phyloP scores from a whole-genome alignment of 2,329 filamentous ascomycete genomes.

The Hyphodiscus sp. region DNA sequence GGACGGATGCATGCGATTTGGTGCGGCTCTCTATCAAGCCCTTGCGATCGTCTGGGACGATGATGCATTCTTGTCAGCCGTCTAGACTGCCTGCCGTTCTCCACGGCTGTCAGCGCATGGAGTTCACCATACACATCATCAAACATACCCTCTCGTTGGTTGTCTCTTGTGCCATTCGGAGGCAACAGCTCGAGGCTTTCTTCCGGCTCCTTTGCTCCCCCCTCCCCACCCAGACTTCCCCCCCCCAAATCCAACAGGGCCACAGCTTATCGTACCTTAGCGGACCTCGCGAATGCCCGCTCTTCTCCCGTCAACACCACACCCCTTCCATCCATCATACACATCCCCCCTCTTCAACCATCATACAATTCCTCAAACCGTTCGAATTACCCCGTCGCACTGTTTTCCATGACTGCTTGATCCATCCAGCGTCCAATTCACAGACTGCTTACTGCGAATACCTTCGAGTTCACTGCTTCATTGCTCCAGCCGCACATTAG shows the following conservation, averaged over 20 bases:
- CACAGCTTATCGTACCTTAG: slow-evolving; percentile 1
- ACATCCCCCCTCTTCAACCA: neutral
- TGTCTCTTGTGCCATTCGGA: neutral
- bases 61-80: neutral
- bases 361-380: neutral
- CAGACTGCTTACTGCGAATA: neutral
- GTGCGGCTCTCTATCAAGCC: neutral
- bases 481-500: slow-evolving; percentile 6
- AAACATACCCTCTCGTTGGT: neutral
- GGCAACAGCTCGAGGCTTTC: slow-evolving; percentile 3
- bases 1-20: neutral
- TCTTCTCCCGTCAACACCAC: neutral
- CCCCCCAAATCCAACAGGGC: neutral
- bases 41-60: neutral
- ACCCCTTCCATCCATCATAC: neutral
- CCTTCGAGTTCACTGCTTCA: neutral
- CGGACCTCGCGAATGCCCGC: neutral
- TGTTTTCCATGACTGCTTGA: neutral
- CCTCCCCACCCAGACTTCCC: neutral
- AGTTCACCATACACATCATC: neutral
- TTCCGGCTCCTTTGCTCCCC: neutral
- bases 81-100: neutral
- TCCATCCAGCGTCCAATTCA: neutral
- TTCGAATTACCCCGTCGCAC: neutral
- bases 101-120: neutral